A percentile compares a stretch with the other conserved stretches of the same genome.
These are phyloP conservation scores for Lepiota brunneoincarnata DNA, from an alignment of 768 basidiomycete species.

Conservation along the genomic window DNA sequence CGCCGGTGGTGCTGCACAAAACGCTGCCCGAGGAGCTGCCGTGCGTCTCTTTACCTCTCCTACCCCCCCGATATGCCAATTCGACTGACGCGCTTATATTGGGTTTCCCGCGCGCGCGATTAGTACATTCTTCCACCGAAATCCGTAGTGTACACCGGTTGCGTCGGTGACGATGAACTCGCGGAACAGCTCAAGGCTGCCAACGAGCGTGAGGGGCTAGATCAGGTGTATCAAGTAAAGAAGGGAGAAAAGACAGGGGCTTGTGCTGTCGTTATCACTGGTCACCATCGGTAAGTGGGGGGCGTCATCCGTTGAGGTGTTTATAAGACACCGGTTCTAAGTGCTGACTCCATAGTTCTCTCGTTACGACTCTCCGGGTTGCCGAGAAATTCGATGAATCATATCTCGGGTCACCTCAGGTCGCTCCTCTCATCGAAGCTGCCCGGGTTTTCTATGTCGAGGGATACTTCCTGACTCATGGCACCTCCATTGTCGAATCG, in stretches of 20 bases:
- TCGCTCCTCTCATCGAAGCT: constrained; percentile 72
- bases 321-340: not conserved
- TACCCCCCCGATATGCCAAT: not conserved
- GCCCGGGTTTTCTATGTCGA: constrained; percentile 93
- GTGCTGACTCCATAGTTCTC: constrained; percentile 54
- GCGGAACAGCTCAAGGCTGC: constrained; percentile 85
- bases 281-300: constrained; percentile 73
- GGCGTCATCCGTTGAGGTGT: not conserved
- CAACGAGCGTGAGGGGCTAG: constrained; percentile 89
- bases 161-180: constrained; percentile 91
- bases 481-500: constrained; percentile 64
- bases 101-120: too few relatives aligned
- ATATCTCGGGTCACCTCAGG: constrained; percentile 72
- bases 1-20: constrained; percentile 96
- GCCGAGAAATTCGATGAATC: constrained; percentile 87
- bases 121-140: constrained; percentile 88
- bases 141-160: constrained; percentile 92
- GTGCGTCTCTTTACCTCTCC: constrained; percentile 44
- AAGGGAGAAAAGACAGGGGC: constrained; percentile 90
- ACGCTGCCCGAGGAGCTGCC: constrained; percentile 93
- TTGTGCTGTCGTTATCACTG: constrained; percentile 94
- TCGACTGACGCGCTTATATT: not conserved
- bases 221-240: constrained; percentile 86
- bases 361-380: constrained; percentile 86
- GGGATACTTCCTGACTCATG: constrained; percentile 97